phyloP scores from a whole-genome alignment of 306 rosid species.

The Malus sieversii region DNA sequence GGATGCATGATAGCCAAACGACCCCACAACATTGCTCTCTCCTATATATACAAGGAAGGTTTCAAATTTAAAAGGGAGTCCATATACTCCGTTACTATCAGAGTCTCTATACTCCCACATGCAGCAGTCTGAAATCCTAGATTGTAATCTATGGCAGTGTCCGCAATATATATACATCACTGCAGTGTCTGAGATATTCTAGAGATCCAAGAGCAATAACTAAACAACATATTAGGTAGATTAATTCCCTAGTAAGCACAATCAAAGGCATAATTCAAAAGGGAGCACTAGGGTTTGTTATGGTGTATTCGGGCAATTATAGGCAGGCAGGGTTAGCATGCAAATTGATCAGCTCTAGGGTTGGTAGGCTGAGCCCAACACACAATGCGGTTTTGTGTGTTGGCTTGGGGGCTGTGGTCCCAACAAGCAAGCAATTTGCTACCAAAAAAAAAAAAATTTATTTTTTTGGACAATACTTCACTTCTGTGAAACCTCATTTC shows the following conservation, averaged over 20 bases:
- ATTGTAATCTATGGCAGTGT: neutral
- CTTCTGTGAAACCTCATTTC: no score
- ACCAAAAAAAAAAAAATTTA: no score
- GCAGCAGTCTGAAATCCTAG: neutral
- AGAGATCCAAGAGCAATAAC: neutral
- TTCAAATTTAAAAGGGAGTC: neutral
- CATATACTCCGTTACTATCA: no score
- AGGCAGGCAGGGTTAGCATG: neutral
- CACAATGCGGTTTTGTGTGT: neutral
- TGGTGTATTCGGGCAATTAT: neutral
- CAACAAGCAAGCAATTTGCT: neutral
- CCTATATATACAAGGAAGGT: neutral
- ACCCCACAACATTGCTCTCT: neutral
- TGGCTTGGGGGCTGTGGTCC: neutral
- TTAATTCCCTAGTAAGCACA: neutral
- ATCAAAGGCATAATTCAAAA: neutral
- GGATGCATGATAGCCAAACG: neutral
- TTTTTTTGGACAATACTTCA: neutral
- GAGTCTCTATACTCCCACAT: no score
- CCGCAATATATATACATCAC: no score
- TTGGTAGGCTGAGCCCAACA: neutral
- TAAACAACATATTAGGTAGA: neutral
- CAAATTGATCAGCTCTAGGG: neutral
- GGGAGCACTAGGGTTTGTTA: neutral
- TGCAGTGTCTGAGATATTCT: neutral